phyloP scores from a whole-genome alignment of 495 filamentous ascomycete species.

The Chaetomium fimeti region DNA sequence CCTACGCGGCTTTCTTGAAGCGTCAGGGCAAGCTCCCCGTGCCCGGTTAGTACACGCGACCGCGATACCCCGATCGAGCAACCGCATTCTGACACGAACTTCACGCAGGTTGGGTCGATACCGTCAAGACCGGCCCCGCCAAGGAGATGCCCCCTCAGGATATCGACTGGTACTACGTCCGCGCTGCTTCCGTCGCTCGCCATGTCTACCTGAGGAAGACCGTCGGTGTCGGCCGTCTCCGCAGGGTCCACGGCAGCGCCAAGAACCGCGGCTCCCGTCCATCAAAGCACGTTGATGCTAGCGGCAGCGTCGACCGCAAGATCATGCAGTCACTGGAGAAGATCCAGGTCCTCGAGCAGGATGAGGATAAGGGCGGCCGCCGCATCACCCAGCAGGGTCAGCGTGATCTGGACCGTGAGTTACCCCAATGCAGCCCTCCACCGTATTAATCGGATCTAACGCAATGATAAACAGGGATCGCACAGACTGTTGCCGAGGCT shows the following conservation, averaged over 20 bases:
- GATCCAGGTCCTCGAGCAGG: constrained; percentile 93
- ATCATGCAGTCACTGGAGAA: constrained; percentile 95
- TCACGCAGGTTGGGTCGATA: constrained; percentile 86
- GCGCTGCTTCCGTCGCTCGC: constrained; percentile 90
- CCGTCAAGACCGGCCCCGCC: constrained; percentile 92
- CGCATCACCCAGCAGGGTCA: constrained; percentile 95
- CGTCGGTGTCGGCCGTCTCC: constrained; percentile 89
- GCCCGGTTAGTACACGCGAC: constrained; percentile 60
- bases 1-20: constrained; percentile 97
- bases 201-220: constrained; percentile 99
- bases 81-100: constrained; percentile 13
- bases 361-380: constrained; percentile 96
- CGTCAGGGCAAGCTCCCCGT: constrained; percentile 98
- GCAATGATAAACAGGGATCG: constrained; percentile 53
- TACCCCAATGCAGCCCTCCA: background rate
- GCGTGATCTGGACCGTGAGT: constrained; percentile 92
- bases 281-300: constrained; percentile 92
- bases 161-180: constrained; percentile 98
- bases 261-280: constrained; percentile 96
- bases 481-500: constrained; percentile 68
- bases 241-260: constrained; percentile 78
- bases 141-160: constrained; percentile 98
- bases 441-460: background rate
- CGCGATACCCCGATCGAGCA: constrained; percentile 3
- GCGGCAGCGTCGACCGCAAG: constrained; percentile 92